Base-by-base conservation (phyloP, 352 stramenopile genomes). In the Phytophthora agathidicida region DNA sequence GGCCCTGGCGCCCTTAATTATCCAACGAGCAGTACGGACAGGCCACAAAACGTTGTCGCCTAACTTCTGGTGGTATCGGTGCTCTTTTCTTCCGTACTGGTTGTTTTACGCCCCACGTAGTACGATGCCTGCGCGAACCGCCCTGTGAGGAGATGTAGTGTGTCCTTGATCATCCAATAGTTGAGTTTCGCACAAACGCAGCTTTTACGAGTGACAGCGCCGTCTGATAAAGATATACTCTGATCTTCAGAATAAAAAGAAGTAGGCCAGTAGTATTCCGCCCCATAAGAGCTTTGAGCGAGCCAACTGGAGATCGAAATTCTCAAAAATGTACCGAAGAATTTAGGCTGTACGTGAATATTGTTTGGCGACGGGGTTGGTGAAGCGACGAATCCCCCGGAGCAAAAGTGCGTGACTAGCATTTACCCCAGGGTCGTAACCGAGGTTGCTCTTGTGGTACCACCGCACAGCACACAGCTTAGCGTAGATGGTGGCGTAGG, bases 381-480 rank as follows among this genome's bases (percentile, higher is more conserved):
- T 45, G 10, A 69, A 65, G 3, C 41, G 44, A 2, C 35, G 46
- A 38, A 65, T 65, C 0, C 60, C 38, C 0, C 45, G 41, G 3
- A 46, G 39, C 3, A 51, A 28, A 5, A 58, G 28, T 0, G 60
- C 41, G 16, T 69, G 46, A 1, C 39, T 19, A 4, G 60, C 60
- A 22, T 47, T 58, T 1, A 60, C 48, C 0, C 57, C 47, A 7
- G 58, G 49, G 10, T 68, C 50, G n/a, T 69, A 69, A 3, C 52
- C 60, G 1, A 47, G 22, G 2, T 50, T 47, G 35, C 49, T 42
- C 7, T 27, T 22, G 19, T 59, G 59, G 9, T 38, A 61, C 52
- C 52, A 61, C 9, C 42, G 22, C 2, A 61, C 36, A 0, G 49
- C 50, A 9, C 43, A 62, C 7, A 68, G 14, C 7, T 68, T 53